Base-by-base conservation (phyloP, 129 eudicot species). In the Ambrosia trifida region DNA sequence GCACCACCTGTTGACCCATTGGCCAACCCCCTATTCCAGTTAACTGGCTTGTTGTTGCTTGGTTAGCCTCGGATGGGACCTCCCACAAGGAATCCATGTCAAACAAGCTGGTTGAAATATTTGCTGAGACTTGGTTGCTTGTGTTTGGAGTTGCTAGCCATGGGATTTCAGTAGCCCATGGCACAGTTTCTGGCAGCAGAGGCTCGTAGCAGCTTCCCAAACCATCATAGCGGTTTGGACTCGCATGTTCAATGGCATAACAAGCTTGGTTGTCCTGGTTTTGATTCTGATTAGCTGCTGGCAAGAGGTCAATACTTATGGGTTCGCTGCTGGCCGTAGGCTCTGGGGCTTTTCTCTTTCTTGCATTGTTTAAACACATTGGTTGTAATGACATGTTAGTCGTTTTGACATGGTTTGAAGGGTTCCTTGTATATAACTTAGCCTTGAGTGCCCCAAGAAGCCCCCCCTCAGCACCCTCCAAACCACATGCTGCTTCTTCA, bases 401-500 rank as follows among this genome's bases (percentile, higher is more conserved):
- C 4, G 32, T 46, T 38, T 75, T 80, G 2, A 36, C 56, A 38
- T 63, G 76, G 45, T n/a, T 43, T 7, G 35, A 16, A 9, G 47
- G 40, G 11, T 11, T 47, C 28, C 16, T 61, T 7, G 40, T 16
- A 45, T 47, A 66, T 24, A 80, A 40, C 77, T 80, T 80, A 30
- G 84, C 77, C 69, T 80, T 80, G 13, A 80, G 80, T 3, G 79
- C 80, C 4, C 80, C 84, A 44, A 80, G 49, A 40, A 80, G 76
- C 53, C 84, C 80, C 8, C 72, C 77, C 20, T 80, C 77, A 6
- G 36, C 80, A 45, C 76, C 77, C 30, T 80, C 80, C 5, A 32
- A 36, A n/a, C 76, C 72, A 75, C 77, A 80, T 13, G 80, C 80
- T 13, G 80, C 80, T 6, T 80, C 77, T 76, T 80, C 84, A 69